Evolutionary conservation across 495 filamentous ascomycete genomes (phyloP).

Genomic region (Pyronema domesticum): DNA sequence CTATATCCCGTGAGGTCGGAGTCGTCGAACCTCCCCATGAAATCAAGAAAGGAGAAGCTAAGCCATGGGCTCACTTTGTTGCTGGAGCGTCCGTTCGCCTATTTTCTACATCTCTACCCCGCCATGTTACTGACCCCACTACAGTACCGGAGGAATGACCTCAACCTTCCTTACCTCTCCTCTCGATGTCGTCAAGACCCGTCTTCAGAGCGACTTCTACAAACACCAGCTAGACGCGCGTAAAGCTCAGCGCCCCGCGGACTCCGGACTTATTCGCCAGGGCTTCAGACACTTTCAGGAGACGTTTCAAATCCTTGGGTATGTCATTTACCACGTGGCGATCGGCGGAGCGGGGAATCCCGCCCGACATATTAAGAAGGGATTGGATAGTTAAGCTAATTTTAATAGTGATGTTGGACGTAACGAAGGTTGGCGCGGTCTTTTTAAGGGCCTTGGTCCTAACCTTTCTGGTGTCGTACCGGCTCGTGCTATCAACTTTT

Average conservation of each 20-base stretch:
- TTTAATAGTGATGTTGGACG: slow-evolving; percentile 42
- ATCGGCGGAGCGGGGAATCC: background rate
- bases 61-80: slow-evolving; percentile 77
- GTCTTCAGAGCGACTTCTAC: slow-evolving; percentile 82
- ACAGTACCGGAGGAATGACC: slow-evolving; percentile 71
- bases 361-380: background rate
- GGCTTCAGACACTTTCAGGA: slow-evolving; percentile 48
- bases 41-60: slow-evolving; percentile 23
- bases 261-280: slow-evolving; percentile 24
- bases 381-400: too few relatives aligned
- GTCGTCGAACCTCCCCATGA: slow-evolving; percentile 16
- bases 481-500: slow-evolving; percentile 69
- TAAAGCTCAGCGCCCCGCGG: slow-evolving; percentile 25
- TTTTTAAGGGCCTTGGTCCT: slow-evolving; percentile 79
- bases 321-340: background rate
- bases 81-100: slow-evolving; percentile 54
- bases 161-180: slow-evolving; percentile 71
- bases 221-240: slow-evolving; percentile 43
- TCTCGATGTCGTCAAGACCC: slow-evolving; percentile 78
- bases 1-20: slow-evolving; percentile 20
- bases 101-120: background rate
- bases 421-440: slow-evolving; percentile 59
- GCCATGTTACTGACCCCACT: background rate
- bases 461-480: slow-evolving; percentile 78
- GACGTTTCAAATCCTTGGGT: slow-evolving; percentile 60